These are phyloP conservation scores for Stachybotrys chartarum DNA, from an alignment of 2,329 filamentous ascomycete genomes.

Conservation along the genomic window DNA sequence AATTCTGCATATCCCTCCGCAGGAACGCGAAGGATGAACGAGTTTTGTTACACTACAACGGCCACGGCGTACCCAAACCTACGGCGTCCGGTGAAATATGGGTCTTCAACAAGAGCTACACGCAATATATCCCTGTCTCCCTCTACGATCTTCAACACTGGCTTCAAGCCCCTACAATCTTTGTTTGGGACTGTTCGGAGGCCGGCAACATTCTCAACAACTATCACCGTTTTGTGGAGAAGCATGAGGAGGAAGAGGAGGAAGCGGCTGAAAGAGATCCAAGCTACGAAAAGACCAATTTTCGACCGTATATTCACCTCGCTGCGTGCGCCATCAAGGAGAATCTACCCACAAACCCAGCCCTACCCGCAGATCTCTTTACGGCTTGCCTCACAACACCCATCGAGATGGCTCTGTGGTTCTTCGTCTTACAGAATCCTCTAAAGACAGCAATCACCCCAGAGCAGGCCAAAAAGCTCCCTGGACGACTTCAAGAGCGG, in stretches of 20 bases:
- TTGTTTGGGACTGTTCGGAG: constrained; percentile 96
- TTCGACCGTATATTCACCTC: constrained; percentile 71
- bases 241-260: constrained; percentile 83
- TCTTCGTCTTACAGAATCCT: constrained; percentile 92
- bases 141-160: constrained; percentile 92
- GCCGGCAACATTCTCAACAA: constrained; percentile 93
- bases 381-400: constrained; percentile 93
- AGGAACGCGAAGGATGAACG: constrained; percentile 93
- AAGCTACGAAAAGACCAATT: constrained; percentile 71
- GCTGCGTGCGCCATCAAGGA: constrained; percentile 88
- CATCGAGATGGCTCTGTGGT: constrained; percentile 94
- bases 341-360: constrained; percentile 88
- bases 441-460: constrained; percentile 61
- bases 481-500: constrained; percentile 84
- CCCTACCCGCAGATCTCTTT: constrained; percentile 89
- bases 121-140: constrained; percentile 95
- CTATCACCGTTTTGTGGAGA: constrained; percentile 89
- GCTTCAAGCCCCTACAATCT: constrained; percentile 91
- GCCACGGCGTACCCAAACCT: constrained; percentile 92
- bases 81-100: constrained; percentile 95
- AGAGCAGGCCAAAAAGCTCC: constrained; percentile 80
- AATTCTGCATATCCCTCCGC: constrained; percentile 84
- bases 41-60: constrained; percentile 97
- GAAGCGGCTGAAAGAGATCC: constrained; percentile 72
- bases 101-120: constrained; percentile 99